Evolutionary conservation across 305 asterid genomes (phyloP).

Genomic region (Fraxinus albicans): DNA sequence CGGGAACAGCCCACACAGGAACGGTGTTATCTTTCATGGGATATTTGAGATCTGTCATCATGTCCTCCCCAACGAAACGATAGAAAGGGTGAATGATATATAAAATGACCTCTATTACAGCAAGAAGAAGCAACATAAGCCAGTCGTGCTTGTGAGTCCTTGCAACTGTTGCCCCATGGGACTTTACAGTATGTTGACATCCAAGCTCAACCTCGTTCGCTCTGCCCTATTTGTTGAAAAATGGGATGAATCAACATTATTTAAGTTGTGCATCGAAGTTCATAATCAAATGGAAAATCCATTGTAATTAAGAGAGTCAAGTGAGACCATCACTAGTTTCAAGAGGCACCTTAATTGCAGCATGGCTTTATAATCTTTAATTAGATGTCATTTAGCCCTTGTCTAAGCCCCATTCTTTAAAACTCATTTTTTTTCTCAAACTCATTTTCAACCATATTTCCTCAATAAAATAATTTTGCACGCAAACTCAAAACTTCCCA

Average conservation of each 20-base stretch:
- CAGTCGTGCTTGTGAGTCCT: conserved; percentile 73
- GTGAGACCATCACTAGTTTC: too few species aligned
- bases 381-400: too few species aligned
- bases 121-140: conserved; percentile 74
- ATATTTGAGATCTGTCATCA: conserved; percentile 78
- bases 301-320: neutral
- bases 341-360: neutral
- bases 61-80: conserved; percentile 73
- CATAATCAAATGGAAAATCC: neutral
- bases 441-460: too few species aligned
- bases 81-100: conserved; percentile 64
- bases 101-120: conserved; percentile 38
- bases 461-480: too few species aligned
- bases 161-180: conserved; percentile 69
- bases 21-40: conserved; percentile 78
- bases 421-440: too few species aligned
- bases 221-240: conserved; percentile 39
- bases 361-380: too few species aligned
- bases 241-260: neutral
- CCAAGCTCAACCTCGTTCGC: conserved; percentile 53
- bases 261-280: conserved; percentile 9
- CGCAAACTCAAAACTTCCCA: too few species aligned
- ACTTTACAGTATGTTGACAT: conserved; percentile 51
- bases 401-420: too few species aligned
- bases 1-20: conserved; percentile 52